Evolutionary conservation across 2,329 filamentous ascomycete genomes (phyloP).

Genomic region (Sclerotinia minor): DNA sequence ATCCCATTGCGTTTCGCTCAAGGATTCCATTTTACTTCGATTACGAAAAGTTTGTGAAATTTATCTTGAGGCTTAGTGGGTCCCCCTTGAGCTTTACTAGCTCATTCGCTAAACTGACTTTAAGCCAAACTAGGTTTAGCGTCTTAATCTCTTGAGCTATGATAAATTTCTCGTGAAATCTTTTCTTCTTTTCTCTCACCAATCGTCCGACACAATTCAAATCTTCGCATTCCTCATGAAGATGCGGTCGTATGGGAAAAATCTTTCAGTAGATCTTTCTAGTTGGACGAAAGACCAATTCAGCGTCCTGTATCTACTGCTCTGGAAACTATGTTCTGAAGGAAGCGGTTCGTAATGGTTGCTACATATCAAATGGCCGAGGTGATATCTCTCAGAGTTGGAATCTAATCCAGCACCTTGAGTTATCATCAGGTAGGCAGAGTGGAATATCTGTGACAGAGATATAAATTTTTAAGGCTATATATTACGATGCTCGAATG

Average conservation of each 20-base stretch:
- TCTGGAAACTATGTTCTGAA: constrained; percentile 73
- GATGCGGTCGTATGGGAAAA: constrained; percentile 42
- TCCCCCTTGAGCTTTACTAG: constrained; percentile 15
- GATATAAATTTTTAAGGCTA: neutral
- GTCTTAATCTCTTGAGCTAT: constrained; percentile 28
- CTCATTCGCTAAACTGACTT: constrained; percentile 12
- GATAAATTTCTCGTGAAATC: constrained; percentile 28
- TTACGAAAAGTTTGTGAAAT: constrained; percentile 25
- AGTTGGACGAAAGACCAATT: constrained; percentile 64
- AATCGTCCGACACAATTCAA: constrained; percentile 46
- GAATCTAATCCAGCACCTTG: neutral
- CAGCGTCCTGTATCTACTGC: constrained; percentile 83
- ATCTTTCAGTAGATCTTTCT: constrained; percentile 58
- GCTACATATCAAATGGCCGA: constrained; percentile 55
- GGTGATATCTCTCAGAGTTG: neutral
- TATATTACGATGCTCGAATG: neutral
- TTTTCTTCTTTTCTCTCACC: constrained; percentile 38
- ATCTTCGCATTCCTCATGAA: constrained; percentile 41
- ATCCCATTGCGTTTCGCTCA: constrained; percentile 75
- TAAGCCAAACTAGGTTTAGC: constrained; percentile 19
- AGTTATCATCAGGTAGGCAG: neutral
- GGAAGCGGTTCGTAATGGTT: constrained; percentile 80
- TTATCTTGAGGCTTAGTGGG: constrained; percentile 25
- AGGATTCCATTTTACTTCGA: constrained; percentile 62
- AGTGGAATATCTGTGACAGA: neutral